Conservation (phyloP, 345 rosid genomes). For the Leavenworthia alabamica region DNA sequence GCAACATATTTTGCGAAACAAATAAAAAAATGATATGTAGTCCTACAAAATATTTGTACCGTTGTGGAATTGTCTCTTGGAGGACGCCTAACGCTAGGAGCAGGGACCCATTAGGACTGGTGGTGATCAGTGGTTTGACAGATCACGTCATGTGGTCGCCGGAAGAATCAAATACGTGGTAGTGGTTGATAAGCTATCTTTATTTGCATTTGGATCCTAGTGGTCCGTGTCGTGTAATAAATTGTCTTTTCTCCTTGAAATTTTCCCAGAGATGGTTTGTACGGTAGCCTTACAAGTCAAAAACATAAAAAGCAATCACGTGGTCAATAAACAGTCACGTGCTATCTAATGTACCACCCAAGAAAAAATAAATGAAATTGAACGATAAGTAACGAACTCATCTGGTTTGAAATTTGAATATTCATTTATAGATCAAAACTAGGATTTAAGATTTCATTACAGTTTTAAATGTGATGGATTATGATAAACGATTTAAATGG, state of each 20-base stretch:
- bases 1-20: no score
- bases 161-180: constrained; percentile 24
- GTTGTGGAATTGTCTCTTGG: no score
- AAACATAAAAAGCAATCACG: constrained; percentile 10
- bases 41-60: no score
- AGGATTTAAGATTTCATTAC: background rate
- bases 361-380: background rate
- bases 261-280: no score
- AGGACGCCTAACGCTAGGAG: background rate
- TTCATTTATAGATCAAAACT: background rate
- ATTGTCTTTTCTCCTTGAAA: no score
- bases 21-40: no score
- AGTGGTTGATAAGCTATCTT: constrained; percentile 30
- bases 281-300: no score
- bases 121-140: constrained; percentile 32
- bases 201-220: constrained; percentile 16
- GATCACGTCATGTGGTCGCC: constrained; percentile 32
- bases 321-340: constrained; percentile 15
- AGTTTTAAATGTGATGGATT: no score
- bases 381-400: background rate
- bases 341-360: background rate
- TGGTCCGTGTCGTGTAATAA: constrained; percentile 18
- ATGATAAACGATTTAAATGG: no score
- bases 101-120: constrained; percentile 10
- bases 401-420: background rate